Evolutionary conservation across 352 stramenopile species (phyloP), one percentile per base, ranked within the genome.

Genomic region (Plasmopara muralis): DNA sequence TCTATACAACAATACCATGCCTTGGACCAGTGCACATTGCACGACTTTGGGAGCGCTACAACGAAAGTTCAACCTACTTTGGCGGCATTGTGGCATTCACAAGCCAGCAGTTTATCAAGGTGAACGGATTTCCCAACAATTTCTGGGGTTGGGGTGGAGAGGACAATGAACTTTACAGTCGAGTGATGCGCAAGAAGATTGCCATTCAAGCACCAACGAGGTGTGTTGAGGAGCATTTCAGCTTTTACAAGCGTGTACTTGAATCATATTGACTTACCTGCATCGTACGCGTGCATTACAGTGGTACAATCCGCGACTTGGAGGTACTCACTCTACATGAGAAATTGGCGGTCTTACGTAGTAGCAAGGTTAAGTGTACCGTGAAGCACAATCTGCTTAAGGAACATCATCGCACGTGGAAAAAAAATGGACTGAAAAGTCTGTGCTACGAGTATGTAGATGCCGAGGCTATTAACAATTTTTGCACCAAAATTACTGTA

Each of bases 61-160:
- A 68, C 41, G 89, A 93, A 53, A 97, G 97, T 56, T 74, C 74
- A 1, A 97, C 93, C 53, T 98, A 98, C 55, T 97, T 97, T 62
- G 93, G 90, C 18, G 93, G 93, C 14, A 91, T 97, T 47, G 87
- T 96, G 9, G 80, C 74, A n/a, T 97, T 97, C 69, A 91, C 71
- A 9, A 59, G 66, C 12, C 53, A 71, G 20, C 79, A 97, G 47
- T 98, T 97, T 53, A 87, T 96, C 52, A 69, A 74, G 20, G 94
- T 97, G 48, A 98, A 98, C 68, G 95, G 93, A 29, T 98, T 96
- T 62, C 94, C 94, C 7, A 98, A 98, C 64, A 97, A 81, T 29
- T 98, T 97, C 62, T 98, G 92, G 89, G 89, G 72, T 49, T 83
- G 72, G 72, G 72, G 72, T 4, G 72, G 72, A 39, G 72, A 83